A percentile compares a stretch with the other conserved stretches of the same genome.
Evolutionary conservation across 1,284 basidiomycete genomes (phyloP).

Genomic region (Fomitopsis pinicola): DNA sequence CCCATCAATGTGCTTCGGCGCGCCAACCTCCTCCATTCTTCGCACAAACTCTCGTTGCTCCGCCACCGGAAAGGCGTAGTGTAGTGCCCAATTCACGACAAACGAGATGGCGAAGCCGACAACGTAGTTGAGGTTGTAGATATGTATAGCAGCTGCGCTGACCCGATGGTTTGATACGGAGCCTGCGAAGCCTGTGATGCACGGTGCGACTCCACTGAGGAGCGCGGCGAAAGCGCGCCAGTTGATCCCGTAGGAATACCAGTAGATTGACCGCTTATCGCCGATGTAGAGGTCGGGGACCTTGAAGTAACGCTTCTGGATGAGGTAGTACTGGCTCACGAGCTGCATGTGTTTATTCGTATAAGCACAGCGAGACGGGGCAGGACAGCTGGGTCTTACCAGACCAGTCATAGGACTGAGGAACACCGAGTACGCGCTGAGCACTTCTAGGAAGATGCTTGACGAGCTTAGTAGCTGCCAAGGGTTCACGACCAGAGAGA

Average conservation of each 20-base stretch:
- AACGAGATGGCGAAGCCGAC: slow-evolving; percentile 14
- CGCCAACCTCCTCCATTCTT: slow-evolving; percentile 2
- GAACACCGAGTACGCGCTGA: slow-evolving; percentile 20
- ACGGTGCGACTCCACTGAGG: slow-evolving; percentile 16
- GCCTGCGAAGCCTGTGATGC: slow-evolving; percentile 19
- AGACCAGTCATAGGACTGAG: slow-evolving; percentile 15
- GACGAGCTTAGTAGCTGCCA: slow-evolving; percentile 19
- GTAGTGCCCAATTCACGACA: slow-evolving; percentile 2
- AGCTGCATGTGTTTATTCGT: neutral
- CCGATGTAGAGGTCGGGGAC: slow-evolving; percentile 19
- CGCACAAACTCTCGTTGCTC: neutral
- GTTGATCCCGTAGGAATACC: slow-evolving; percentile 17
- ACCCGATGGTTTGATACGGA: slow-evolving; percentile 12
- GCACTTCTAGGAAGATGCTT: slow-evolving; percentile 16
- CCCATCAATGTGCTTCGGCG: slow-evolving; percentile 4
- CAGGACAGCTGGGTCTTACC: neutral
- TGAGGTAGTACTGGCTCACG: slow-evolving; percentile 18
- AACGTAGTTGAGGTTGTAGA: slow-evolving; percentile 18
- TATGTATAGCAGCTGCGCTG: slow-evolving; percentile 6
- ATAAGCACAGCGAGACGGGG: neutral
- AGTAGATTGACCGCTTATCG: slow-evolving; percentile 15
- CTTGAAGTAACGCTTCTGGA: slow-evolving; percentile 13
- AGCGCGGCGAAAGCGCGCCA: slow-evolving; percentile 16
- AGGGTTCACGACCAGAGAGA: slow-evolving; percentile 17
- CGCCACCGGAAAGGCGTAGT: slow-evolving; percentile 1